Evolutionary conservation across 2,329 filamentous ascomycete genomes (phyloP).

Genomic region (Phialophora verrucosa): DNA sequence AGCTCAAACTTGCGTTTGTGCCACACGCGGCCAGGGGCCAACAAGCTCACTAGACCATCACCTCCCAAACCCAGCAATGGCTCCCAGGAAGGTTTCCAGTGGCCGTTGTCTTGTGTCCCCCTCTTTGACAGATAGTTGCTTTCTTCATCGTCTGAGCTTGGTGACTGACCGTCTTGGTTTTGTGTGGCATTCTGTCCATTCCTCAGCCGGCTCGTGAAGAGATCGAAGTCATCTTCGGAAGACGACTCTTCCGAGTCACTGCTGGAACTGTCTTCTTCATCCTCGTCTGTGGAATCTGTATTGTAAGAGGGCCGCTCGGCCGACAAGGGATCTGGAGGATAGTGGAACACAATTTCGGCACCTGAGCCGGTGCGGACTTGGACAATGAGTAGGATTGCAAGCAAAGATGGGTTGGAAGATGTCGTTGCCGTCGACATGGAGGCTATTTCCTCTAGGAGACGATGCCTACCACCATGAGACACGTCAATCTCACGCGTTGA

Average conservation of each 20-base stretch:
- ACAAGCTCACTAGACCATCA: slow-evolving; percentile 77
- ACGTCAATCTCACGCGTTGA: slow-evolving; percentile 19
- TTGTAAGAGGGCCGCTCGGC: slow-evolving; percentile 23
- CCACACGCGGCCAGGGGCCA: slow-evolving; percentile 73
- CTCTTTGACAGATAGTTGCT: slow-evolving; percentile 26
- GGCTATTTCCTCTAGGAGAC: slow-evolving; percentile 1
- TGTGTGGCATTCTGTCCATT: slow-evolving; percentile 7
- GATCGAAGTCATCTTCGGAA: slow-evolving; percentile 36
- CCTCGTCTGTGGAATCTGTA: slow-evolving; percentile 26
- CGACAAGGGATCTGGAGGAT: slow-evolving; percentile 63
- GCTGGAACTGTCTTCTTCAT: slow-evolving; percentile 38
- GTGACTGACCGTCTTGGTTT: slow-evolving; percentile 26
- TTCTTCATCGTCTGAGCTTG: slow-evolving; percentile 31
- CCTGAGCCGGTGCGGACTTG: slow-evolving; percentile 80
- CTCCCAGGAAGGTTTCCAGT: slow-evolving; percentile 54
- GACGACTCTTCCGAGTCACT: slow-evolving; percentile 37
- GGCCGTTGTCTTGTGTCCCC: slow-evolving; percentile 23
- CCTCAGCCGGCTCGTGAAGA: slow-evolving; percentile 28
- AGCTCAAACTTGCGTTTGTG: slow-evolving; percentile 85
- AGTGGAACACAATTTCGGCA: slow-evolving; percentile 84
- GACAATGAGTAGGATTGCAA: slow-evolving; percentile 76
- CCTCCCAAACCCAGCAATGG: slow-evolving; percentile 74
- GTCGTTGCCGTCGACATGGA: slow-evolving; percentile 54
- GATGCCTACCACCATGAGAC: background rate
- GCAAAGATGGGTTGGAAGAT: slow-evolving; percentile 61